Percentiles rank a stretch among this genome's conserved stretches.
phyloP scores from a whole-genome alignment of 2,329 filamentous ascomycete genomes.

The Ilyonectria sp. region DNA sequence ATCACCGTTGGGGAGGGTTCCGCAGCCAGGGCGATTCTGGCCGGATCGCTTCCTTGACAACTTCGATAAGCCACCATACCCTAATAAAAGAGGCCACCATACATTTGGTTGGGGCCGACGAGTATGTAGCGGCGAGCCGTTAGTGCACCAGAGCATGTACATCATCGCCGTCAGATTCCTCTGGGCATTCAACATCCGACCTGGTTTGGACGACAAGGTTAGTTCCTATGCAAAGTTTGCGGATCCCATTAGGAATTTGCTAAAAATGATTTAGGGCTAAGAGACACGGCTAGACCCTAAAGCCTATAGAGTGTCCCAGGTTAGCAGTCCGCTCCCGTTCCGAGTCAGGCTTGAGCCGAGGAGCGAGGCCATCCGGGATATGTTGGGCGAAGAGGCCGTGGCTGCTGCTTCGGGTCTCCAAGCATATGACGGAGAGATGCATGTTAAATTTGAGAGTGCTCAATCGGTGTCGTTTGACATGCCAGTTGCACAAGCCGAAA shows the following conservation, averaged over 20 bases:
- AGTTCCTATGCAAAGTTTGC: background rate
- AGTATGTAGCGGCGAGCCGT: constrained; percentile 29
- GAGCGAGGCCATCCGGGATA: background rate
- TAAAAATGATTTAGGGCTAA: constrained; percentile 2
- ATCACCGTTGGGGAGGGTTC: constrained; percentile 29
- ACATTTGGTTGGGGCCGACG: constrained; percentile 28
- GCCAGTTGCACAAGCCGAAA: constrained; percentile 18
- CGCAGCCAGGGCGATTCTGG: constrained; percentile 18
- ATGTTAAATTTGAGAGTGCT: constrained; percentile 27
- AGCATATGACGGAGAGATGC: constrained; percentile 22
- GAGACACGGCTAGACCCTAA: constrained; percentile 10
- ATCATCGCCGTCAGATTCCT: constrained; percentile 21
- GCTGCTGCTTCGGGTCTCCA: background rate
- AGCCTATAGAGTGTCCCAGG: constrained; percentile 15
- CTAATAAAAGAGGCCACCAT: constrained; percentile 23
- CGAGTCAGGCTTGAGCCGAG: constrained; percentile 20
- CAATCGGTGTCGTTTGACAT: constrained; percentile 28
- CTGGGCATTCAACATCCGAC: constrained; percentile 27
- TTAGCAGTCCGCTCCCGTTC: constrained; percentile 19
- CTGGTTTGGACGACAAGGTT: constrained; percentile 22
- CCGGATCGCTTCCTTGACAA: constrained; percentile 26
- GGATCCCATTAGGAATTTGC: background rate
- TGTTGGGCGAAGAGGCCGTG: constrained; percentile 6
- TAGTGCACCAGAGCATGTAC: constrained; percentile 23
- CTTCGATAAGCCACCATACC: constrained; percentile 21